A percentile compares a stretch with the other conserved stretches of the same genome.
These are phyloP conservation scores for Pharus latifolius DNA, from an alignment of 176 grass and related monocot species.

Conservation along the genomic window DNA sequence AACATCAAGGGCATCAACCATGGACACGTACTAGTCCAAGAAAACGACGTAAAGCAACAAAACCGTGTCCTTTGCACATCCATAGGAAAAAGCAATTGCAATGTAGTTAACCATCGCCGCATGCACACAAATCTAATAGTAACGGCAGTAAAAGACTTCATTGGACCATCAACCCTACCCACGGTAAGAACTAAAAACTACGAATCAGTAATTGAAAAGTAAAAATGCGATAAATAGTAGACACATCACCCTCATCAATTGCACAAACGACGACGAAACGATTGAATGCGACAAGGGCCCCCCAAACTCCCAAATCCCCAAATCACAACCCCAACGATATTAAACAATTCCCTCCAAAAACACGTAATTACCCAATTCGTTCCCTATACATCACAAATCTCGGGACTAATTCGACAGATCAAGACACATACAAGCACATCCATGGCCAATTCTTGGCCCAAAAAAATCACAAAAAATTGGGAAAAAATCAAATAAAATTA, in stretches of 20 bases:
- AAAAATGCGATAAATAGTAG: not conserved
- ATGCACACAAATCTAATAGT: conserved; percentile 24
- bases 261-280: too few species aligned
- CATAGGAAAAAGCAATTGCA: not conserved
- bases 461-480: not conserved
- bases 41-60: conserved; percentile 31
- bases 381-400: not conserved
- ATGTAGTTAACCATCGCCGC: conserved; percentile 14
- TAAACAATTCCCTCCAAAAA: not conserved
- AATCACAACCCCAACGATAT: not conserved
- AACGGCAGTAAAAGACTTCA: too few species aligned
- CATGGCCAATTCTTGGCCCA: not conserved
- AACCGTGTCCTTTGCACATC: not conserved
- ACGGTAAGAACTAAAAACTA: not conserved
- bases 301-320: too few species aligned
- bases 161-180: not conserved
- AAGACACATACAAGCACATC: not conserved
- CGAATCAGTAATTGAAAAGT: too few species aligned
- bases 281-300: too few species aligned
- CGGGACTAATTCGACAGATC: conserved; percentile 7
- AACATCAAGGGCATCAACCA: not conserved
- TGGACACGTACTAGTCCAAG: conserved; percentile 9
- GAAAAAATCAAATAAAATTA: not conserved
- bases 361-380: not conserved
- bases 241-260: not conserved